Conservation (phyloP, 306 rosid genomes). For the Fragaria nilgerrensis region DNA sequence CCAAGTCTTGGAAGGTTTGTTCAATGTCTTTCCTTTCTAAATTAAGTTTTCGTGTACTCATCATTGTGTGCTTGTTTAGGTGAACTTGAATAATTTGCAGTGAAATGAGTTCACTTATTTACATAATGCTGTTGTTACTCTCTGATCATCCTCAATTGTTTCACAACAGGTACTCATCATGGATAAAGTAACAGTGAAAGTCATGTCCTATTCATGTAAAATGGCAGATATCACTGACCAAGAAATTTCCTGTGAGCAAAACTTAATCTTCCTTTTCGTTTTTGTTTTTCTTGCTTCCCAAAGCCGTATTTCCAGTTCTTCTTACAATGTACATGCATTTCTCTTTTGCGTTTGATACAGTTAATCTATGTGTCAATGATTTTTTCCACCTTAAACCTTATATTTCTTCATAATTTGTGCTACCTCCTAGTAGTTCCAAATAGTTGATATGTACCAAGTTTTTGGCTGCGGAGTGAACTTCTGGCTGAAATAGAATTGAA, state of each 20-base stretch:
- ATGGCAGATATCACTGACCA: slow-evolving; percentile 98
- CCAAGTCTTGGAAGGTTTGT: slow-evolving; percentile 90
- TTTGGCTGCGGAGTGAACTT: not conserved
- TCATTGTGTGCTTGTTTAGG: not conserved
- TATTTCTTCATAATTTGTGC: not conserved
- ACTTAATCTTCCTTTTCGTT: not conserved
- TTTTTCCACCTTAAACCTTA: not conserved
- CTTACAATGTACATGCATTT: not conserved
- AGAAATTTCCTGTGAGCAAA: slow-evolving; percentile 82
- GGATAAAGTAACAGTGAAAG: slow-evolving; percentile 95
- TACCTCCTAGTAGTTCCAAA: not conserved
- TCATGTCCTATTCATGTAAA: slow-evolving; percentile 92
- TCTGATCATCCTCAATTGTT: not conserved
- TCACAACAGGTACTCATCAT: slow-evolving; percentile 73
- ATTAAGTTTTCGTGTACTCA: not conserved
- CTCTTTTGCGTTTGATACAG: not conserved
- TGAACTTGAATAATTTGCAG: not conserved
- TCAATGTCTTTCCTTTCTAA: not conserved
- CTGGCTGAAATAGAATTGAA: not conserved
- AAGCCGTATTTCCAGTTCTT: not conserved
- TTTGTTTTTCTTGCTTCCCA: slow-evolving; percentile 3
- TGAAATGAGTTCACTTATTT: not conserved
- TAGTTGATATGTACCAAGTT: not conserved
- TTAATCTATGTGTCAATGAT: not conserved
- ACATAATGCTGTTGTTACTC: not conserved